Conservation (phyloP, 371 early-diverging fungal species). For the Funneliformis caledonium region DNA sequence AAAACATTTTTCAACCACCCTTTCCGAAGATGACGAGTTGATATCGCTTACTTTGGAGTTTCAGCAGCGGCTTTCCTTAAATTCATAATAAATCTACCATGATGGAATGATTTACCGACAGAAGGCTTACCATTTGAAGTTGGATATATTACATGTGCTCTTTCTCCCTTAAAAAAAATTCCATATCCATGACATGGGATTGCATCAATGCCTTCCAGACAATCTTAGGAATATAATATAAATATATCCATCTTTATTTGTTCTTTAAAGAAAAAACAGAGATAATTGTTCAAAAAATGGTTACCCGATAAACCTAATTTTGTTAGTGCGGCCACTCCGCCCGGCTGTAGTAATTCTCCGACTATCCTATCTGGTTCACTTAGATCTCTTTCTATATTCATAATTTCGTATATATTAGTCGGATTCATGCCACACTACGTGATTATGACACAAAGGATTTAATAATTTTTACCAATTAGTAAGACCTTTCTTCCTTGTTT, state of each 20-base stretch:
- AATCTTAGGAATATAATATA: slow-evolving; percentile 52
- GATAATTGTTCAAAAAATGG: not conserved
- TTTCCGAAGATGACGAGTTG: not conserved
- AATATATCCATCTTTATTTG: no score
- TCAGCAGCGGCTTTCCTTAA: slow-evolving; percentile 72
- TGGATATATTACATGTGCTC: slow-evolving; percentile 69
- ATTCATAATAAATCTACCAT: slow-evolving; percentile 90
- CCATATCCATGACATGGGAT: slow-evolving; percentile 88
- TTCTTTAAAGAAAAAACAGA: not conserved
- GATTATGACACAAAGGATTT: not conserved
- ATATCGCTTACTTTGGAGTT: slow-evolving; percentile 56
- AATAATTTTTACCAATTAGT: slow-evolving; percentile 57
- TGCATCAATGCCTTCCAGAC: slow-evolving; percentile 85
- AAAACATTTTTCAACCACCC: not conserved
- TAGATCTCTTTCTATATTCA: slow-evolving; percentile 78
- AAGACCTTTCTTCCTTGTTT: slow-evolving; percentile 72
- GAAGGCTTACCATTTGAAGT: slow-evolving; percentile 51
- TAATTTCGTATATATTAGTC: not conserved
- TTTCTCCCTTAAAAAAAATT: slow-evolving; percentile 62
- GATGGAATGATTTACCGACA: slow-evolving; percentile 87
- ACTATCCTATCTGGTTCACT: slow-evolving; percentile 94
- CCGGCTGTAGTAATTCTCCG: slow-evolving; percentile 95
- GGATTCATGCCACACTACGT: not conserved
- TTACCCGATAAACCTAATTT: slow-evolving; percentile 73
- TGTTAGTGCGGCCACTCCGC: slow-evolving; percentile 83